phyloP scores from a whole-genome alignment of 2,329 filamentous ascomycete genomes.

The Aspergillus niger region DNA sequence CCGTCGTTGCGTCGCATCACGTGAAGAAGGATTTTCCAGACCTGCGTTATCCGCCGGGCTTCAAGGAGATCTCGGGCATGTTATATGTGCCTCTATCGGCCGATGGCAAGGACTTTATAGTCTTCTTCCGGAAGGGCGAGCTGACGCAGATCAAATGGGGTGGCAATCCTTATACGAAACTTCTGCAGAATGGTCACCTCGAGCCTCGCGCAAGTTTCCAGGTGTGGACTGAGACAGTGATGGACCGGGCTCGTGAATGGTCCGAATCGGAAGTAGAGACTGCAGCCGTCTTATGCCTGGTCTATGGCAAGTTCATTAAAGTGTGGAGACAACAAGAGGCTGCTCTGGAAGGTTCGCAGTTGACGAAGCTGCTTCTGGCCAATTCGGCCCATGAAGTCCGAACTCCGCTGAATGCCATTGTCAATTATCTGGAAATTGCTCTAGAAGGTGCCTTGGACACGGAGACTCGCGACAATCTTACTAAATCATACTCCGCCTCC shows the following conservation, averaged over 20 bases:
- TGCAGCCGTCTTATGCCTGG: slow-evolving; percentile 80
- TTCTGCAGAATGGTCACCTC: slow-evolving; percentile 73
- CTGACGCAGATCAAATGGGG: slow-evolving; percentile 78
- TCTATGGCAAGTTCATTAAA: slow-evolving; percentile 88
- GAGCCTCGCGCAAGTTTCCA: slow-evolving; percentile 82
- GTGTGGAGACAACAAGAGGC: slow-evolving; percentile 91
- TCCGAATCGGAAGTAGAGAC: slow-evolving; percentile 86
- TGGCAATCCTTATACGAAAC: slow-evolving; percentile 60
- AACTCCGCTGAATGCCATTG: slow-evolving; percentile 88
- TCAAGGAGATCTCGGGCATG: slow-evolving; percentile 74
- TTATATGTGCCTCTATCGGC: slow-evolving; percentile 78
- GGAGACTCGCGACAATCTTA: slow-evolving; percentile 81
- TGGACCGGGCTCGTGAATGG: slow-evolving; percentile 85
- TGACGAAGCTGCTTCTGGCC: slow-evolving; percentile 76
- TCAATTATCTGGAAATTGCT: slow-evolving; percentile 91
- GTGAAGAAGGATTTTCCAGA: slow-evolving; percentile 77
- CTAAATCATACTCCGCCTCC: slow-evolving; percentile 83
- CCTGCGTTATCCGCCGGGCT: slow-evolving; percentile 75
- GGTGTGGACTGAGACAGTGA: slow-evolving; percentile 76
- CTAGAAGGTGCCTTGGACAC: slow-evolving; percentile 76
- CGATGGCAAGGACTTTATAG: slow-evolving; percentile 80
- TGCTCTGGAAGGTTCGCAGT: slow-evolving; percentile 75
- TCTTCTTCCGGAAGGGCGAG: slow-evolving; percentile 80
- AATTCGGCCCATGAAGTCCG: slow-evolving; percentile 92
- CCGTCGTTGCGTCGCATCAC: slow-evolving; percentile 77